Conservation (phyloP, 495 filamentous ascomycete genomes). For the Penicillium crystallinum region DNA sequence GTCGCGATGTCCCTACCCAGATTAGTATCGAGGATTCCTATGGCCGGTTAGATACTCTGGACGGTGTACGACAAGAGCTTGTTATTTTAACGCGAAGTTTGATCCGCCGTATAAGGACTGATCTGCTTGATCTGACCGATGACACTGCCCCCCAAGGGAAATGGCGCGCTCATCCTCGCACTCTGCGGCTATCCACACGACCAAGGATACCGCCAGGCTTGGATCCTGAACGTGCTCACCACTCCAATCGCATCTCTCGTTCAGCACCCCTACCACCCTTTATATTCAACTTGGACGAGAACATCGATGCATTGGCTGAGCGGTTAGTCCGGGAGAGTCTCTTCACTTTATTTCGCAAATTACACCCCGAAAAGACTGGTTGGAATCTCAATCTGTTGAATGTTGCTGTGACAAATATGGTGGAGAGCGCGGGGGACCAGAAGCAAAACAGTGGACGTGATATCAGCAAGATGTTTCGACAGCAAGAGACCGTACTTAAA, state of each 20-base stretch:
- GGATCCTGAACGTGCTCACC: conserved; percentile 46
- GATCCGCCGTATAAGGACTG: conserved; percentile 69
- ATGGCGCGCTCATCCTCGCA: conserved; percentile 66
- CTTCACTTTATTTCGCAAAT: conserved; percentile 63
- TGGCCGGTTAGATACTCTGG: conserved; percentile 54
- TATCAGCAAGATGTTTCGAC: conserved; percentile 64
- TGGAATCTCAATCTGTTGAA: conserved; percentile 84
- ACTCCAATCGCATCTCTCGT: conserved; percentile 62
- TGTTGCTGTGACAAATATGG: conserved; percentile 82
- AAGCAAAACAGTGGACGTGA: conserved; percentile 50
- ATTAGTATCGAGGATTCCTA: conserved; percentile 96
- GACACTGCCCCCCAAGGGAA: conserved; percentile 27
- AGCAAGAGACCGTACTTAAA: conserved; percentile 58
- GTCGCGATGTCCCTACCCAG: conserved; percentile 70
- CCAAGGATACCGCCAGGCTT: conserved; percentile 51
- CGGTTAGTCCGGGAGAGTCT: conserved; percentile 63
- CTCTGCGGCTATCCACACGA: conserved; percentile 72
- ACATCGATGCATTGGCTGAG: conserved; percentile 54
- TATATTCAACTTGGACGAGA: conserved; percentile 58
- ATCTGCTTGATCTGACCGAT: conserved; percentile 57
- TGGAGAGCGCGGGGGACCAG: conserved; percentile 49
- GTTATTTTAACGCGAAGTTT: conserved; percentile 59
- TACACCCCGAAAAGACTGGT: conserved; percentile 62
- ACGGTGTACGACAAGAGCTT: conserved; percentile 61
- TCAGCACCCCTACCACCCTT: conserved; percentile 62